Evolutionary conservation across 306 rosid species (phyloP), one percentile per base, ranked within the genome.

Genomic region (Fagus crenata): DNA sequence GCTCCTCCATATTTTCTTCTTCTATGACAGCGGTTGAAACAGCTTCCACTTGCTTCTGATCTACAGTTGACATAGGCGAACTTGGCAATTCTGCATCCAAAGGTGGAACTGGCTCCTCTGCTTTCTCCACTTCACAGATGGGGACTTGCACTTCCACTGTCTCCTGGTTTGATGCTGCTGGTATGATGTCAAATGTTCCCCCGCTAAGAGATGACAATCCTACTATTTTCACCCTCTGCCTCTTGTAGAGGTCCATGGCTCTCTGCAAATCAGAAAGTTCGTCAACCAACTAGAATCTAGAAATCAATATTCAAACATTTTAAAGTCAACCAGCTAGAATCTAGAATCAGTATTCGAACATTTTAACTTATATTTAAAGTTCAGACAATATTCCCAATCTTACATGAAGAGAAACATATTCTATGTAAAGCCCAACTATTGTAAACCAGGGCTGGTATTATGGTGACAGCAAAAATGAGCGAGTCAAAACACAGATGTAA

Each of bases 191-290:
- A 72, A 82, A 49, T 73, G 85, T 84, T 61, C 80, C 88, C 75
- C 72, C 81, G 13, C 79, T 81, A 67, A 72, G 31, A 71, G 71
- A 74, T 36, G 63, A 58, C 33, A 58, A 53, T 15, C 85, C 75
- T 70, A 83, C 84, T 14, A 86, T 72, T 72, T 89, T 88, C 86
- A 83, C 80, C 69, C 78, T 83, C 81, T 92, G 96, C 87, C 86
- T 92, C 86, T 89, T 87, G 90, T 96, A 96, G 72, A 91, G 84
- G 79, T 87, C 86, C 74, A 92, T 82, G 41, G 97, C 97, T 70
- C 88, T 89, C 99, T 96, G 93, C 86, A 83, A 76, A 71, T 40
- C 67, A 83, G 43, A 67, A 75, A 80, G 72, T 69, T 71, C 40
- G 60, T 73, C 61, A 82, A 70, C 49, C 58, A 77, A 54, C 75